Conservation (phyloP, 768 basidiomycete species). For the Filobasidium floriforme region DNA sequence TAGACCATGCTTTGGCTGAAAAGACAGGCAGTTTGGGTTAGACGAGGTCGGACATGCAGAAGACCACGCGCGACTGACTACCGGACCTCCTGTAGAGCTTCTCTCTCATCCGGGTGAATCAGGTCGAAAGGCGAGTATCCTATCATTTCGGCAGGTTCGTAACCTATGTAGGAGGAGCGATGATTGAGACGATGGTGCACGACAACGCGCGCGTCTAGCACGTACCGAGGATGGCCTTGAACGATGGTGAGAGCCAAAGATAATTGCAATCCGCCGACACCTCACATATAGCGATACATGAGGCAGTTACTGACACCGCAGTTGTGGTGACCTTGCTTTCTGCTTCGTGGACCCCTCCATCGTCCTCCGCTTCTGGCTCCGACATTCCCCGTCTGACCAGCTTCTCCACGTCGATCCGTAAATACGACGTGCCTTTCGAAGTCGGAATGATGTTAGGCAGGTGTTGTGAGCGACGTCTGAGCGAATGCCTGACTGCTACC, state of each 20-base stretch:
- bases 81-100: slow-evolving; percentile 26
- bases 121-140: slow-evolving; percentile 27
- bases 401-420: too few relatives aligned
- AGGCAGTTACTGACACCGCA: neutral
- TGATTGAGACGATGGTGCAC: neutral
- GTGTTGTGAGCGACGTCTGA: too few relatives aligned
- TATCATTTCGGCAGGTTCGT: slow-evolving; percentile 27
- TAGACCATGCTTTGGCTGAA: slow-evolving; percentile 26
- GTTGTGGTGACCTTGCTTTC: too few relatives aligned
- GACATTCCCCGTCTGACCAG: neutral
- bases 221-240: slow-evolving; percentile 32
- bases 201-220: neutral
- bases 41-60: neutral
- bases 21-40: neutral
- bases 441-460: too few relatives aligned
- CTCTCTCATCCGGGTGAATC: slow-evolving; percentile 36
- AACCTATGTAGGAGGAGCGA: slow-evolving; percentile 5
- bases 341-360: neutral
- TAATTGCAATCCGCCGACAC: slow-evolving; percentile 7
- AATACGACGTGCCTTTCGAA: too few relatives aligned
- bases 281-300: neutral
- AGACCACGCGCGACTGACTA: slow-evolving; percentile 25
- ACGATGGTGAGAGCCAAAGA: slow-evolving; percentile 32
- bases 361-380: neutral
- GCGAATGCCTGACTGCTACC: too few relatives aligned